phyloP scores from a whole-genome alignment of 192 early-diverging fungal genomes.

The Backusella circina region DNA sequence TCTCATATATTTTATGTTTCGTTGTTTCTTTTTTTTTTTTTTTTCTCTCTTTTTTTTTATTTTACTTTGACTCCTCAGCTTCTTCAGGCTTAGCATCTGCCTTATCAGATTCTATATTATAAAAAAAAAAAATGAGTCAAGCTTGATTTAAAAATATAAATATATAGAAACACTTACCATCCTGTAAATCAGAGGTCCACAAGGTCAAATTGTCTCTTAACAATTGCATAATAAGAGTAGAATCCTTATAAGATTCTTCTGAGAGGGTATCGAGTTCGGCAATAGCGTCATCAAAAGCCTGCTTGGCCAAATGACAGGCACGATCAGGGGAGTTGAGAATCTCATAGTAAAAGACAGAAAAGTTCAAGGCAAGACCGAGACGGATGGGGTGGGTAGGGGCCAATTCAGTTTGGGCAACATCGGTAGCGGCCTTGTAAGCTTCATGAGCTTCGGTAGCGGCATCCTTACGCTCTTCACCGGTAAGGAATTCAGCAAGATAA shows the following conservation, averaged over 20 bases:
- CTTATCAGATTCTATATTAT: background rate
- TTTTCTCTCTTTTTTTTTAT: background rate
- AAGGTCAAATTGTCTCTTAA: constrained; percentile 95
- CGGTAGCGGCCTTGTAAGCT: constrained; percentile 89
- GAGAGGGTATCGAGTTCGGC: constrained; percentile 89
- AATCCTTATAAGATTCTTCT: constrained; percentile 97
- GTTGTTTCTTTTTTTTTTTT: background rate
- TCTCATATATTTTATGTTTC: background rate
- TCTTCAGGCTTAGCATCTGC: background rate
- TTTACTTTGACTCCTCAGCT: background rate
- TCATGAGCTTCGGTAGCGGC: constrained; percentile 79
- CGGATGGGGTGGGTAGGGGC: constrained; percentile 97
- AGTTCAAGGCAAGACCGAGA: constrained; percentile 94
- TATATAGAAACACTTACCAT: constrained; percentile 14
- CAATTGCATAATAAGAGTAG: constrained; percentile 97
- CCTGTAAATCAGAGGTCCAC: constrained; percentile 88
- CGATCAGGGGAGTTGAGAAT: constrained; percentile 96
- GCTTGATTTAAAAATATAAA: background rate
- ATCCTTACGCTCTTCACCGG: constrained; percentile 74
- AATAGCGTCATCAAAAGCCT: constrained; percentile 96
- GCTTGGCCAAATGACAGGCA: constrained; percentile 93
- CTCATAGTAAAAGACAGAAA: constrained; percentile 98
- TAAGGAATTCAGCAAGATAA: constrained; percentile 93
- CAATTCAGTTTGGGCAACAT: constrained; percentile 73
- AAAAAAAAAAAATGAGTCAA: background rate